phyloP scores from a whole-genome alignment of 371 early-diverging fungal genomes.

The Apophysomyces variabilis region DNA sequence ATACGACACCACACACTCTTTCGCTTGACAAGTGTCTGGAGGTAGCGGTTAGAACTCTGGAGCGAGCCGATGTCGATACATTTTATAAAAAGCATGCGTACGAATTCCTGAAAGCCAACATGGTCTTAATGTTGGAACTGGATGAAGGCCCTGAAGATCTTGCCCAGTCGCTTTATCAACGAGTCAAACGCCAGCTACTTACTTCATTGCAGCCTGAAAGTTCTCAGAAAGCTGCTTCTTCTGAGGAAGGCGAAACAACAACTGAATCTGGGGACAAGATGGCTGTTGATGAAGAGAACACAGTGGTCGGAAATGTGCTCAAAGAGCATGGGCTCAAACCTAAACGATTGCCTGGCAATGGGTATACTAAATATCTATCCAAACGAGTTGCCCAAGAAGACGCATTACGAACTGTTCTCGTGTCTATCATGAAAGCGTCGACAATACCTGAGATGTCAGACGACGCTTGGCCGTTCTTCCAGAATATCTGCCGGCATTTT shows the following conservation, averaged over 20 bases:
- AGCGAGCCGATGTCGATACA: slow-evolving; percentile 52
- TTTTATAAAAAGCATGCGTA: slow-evolving; percentile 72
- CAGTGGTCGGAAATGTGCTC: slow-evolving; percentile 40
- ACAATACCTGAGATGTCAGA: slow-evolving; percentile 64
- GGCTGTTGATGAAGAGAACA: slow-evolving; percentile 34
- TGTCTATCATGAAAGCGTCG: slow-evolving; percentile 71
- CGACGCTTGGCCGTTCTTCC: slow-evolving; percentile 71
- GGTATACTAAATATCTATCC: slow-evolving; percentile 47
- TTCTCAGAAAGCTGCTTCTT: background rate
- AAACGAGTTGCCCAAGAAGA: slow-evolving; percentile 73
- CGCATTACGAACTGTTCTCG: slow-evolving; percentile 64
- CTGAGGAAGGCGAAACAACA: slow-evolving; percentile 11
- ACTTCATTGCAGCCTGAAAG: slow-evolving; percentile 12
- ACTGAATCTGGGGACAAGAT: slow-evolving; percentile 18
- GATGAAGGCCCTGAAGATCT: slow-evolving; percentile 63
- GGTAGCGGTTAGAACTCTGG: slow-evolving; percentile 62
- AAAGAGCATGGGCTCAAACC: slow-evolving; percentile 45
- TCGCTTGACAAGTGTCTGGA: slow-evolving; percentile 60
- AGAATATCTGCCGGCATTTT: slow-evolving; percentile 76
- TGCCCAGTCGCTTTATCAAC: slow-evolving; percentile 47
- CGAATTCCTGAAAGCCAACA: slow-evolving; percentile 69
- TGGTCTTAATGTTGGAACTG: slow-evolving; percentile 75
- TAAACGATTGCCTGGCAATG: slow-evolving; percentile 43
- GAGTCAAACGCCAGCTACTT: slow-evolving; percentile 39
- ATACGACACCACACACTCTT: slow-evolving; percentile 51